These are phyloP conservation scores for Pyrenophora seminiperda DNA, from an alignment of 2,329 filamentous ascomycete genomes.

Conservation along the genomic window DNA sequence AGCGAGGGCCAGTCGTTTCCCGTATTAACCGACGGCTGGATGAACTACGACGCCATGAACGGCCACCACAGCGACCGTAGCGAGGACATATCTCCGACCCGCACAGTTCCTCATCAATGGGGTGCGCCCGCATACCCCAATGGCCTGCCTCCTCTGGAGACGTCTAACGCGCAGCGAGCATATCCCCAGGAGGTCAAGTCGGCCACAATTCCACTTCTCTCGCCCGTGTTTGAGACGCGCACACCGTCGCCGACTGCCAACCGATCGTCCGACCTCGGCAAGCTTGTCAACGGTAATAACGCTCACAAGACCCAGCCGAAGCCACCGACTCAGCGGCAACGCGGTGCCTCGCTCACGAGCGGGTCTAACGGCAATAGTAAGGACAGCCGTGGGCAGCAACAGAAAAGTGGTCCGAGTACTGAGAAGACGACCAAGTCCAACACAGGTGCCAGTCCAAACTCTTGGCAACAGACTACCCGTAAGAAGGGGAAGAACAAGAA, in stretches of 20 bases:
- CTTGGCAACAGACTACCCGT: constrained; percentile 28
- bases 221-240: constrained; percentile 75
- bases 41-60: constrained; percentile 34
- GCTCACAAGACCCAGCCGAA: constrained; percentile 37
- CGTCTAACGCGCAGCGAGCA: constrained; percentile 53
- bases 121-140: constrained; percentile 36
- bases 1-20: constrained; percentile 36
- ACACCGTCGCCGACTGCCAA: constrained; percentile 70
- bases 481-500: constrained; percentile 37
- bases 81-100: constrained; percentile 40
- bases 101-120: constrained; percentile 39
- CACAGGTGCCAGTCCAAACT: constrained; percentile 13
- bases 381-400: constrained; percentile 35
- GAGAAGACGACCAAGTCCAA: constrained; percentile 35
- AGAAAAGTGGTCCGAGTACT: constrained; percentile 23
- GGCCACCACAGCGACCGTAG: constrained; percentile 27
- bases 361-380: constrained; percentile 26
- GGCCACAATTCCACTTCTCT: constrained; percentile 59
- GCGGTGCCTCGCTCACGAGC: constrained; percentile 36
- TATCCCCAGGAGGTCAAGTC: constrained; percentile 46
- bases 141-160: constrained; percentile 42
- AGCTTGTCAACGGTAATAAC: constrained; percentile 38
- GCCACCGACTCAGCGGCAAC: constrained; percentile 33
- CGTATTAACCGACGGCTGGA: constrained; percentile 33
- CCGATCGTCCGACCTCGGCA: constrained; percentile 47